Evolutionary conservation across 2,329 filamentous ascomycete genomes (phyloP).

Genomic region (Neopestalotiopsis sp.): DNA sequence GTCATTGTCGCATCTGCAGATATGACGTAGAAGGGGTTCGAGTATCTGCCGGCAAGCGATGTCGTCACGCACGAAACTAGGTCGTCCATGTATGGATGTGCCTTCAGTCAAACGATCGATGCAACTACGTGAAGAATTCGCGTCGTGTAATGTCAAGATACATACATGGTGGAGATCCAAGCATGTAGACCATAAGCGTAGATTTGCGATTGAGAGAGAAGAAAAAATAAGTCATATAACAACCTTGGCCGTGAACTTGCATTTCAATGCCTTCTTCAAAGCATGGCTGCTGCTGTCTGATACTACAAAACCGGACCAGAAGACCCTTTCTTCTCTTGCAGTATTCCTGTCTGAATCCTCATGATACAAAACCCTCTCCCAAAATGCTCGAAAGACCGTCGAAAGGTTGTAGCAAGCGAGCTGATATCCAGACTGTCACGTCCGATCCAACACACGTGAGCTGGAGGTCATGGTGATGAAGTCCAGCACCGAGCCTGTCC

Average conservation of each 20-base stretch:
- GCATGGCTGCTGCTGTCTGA: conserved; percentile 1
- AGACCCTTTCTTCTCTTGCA: conserved; percentile 3
- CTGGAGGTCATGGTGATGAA: not conserved
- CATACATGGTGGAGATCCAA: conserved; percentile 11
- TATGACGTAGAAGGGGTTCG: conserved; percentile 16
- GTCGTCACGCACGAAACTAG: conserved; percentile 17
- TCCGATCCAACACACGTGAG: conserved; percentile 11
- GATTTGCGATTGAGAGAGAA: not conserved
- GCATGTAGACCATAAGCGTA: conserved; percentile 13
- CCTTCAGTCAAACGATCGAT: conserved; percentile 1
- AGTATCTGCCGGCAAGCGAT: conserved; percentile 6
- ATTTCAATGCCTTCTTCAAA: conserved; percentile 15
- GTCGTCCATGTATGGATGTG: not conserved
- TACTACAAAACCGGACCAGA: conserved; percentile 1
- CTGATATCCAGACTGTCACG: not conserved
- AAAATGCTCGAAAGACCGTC: not conserved
- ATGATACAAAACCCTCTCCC: not conserved
- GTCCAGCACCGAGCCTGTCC: not conserved
- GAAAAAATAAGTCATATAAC: not conserved
- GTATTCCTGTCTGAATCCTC: conserved; percentile 1
- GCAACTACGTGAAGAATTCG: conserved; percentile 1
- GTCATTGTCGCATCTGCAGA: conserved; percentile 13
- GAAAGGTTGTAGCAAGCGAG: not conserved
- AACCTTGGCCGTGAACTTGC: conserved; percentile 12
- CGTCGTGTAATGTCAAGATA: conserved; percentile 16